These are phyloP conservation scores for Corynespora cassiicola DNA, from an alignment of 2,329 filamentous ascomycete species.

Conservation along the genomic window DNA sequence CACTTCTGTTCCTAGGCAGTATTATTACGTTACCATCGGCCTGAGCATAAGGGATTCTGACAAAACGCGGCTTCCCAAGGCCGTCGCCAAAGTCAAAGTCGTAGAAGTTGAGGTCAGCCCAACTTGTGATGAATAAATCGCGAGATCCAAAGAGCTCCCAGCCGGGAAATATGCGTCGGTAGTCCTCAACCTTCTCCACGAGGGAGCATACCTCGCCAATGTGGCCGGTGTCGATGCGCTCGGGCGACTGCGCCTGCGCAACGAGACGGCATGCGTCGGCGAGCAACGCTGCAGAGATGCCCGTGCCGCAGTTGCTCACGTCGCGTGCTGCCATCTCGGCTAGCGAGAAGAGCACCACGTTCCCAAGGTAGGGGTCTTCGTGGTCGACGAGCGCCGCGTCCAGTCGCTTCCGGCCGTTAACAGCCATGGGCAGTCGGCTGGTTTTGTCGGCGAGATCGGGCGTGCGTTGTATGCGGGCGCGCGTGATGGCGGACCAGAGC, in stretches of 20 bases:
- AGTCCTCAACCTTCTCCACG: not conserved
- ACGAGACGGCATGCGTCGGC: too few relatives aligned
- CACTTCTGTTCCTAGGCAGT: too few relatives aligned
- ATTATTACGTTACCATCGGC: too few relatives aligned
- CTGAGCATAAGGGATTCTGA: not conserved
- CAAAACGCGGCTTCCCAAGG: not conserved
- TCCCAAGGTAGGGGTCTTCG: too few relatives aligned
- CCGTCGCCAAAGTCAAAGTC: not conserved
- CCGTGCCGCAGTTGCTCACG: too few relatives aligned
- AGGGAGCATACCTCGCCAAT: not conserved
- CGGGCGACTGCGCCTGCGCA: too few relatives aligned
- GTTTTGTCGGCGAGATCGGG: not conserved
- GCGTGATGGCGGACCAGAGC: constrained; percentile 1
- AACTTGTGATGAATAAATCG: constrained; percentile 1
- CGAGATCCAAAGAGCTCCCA: constrained; percentile 1
- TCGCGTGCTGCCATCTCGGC: too few relatives aligned
- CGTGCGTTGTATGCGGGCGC: not conserved
- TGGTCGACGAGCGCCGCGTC: too few relatives aligned
- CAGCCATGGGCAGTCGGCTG: not conserved
- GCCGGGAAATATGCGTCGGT: not conserved
- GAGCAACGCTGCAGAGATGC: too few relatives aligned
- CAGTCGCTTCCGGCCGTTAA: not conserved
- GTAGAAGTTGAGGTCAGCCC: not conserved
- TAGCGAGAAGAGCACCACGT: too few relatives aligned
- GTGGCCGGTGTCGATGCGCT: not conserved